Evolutionary conservation across 129 eudicot genomes (phyloP).

Genomic region (Flaveria ramosissima): DNA sequence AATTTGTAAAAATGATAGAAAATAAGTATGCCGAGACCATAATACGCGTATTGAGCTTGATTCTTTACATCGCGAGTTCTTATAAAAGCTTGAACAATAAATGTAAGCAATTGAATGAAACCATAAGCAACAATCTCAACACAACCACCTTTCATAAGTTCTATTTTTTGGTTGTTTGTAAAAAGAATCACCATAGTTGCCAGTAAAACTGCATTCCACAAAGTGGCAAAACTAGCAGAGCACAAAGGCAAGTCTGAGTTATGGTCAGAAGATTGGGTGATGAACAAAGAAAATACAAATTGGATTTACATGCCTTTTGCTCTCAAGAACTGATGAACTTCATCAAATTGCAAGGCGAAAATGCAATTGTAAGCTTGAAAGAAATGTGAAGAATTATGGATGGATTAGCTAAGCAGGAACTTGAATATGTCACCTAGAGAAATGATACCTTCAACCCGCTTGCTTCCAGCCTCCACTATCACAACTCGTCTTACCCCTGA

Average conservation of each 20-base stretch:
- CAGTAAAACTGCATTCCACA: slow-evolving; percentile 42
- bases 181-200: slow-evolving; percentile 27
- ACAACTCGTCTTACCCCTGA: slow-evolving; percentile 79
- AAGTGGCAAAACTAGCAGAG: slow-evolving; percentile 40
- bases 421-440: slow-evolving; percentile 70
- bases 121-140: slow-evolving; percentile 22
- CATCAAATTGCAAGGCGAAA: slow-evolving; percentile 27
- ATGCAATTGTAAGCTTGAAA: slow-evolving; percentile 39
- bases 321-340: slow-evolving; percentile 23
- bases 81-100: not conserved
- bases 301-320: slow-evolving; percentile 41
- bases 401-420: slow-evolving; percentile 65
- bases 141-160: slow-evolving; percentile 24
- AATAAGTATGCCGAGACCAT: not conserved
- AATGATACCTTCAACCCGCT: slow-evolving; percentile 78
- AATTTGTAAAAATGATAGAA: too few relatives aligned
- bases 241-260: slow-evolving; percentile 30
- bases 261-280: slow-evolving; percentile 28
- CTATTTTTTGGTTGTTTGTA: not conserved
- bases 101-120: not conserved
- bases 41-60: not conserved
- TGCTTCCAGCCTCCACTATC: slow-evolving; percentile 89
- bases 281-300: slow-evolving; percentile 18
- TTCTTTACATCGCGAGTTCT: not conserved
- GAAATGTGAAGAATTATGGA: slow-evolving; percentile 35